Conservation (phyloP, 176 grass and related monocot species). For the Rhynchospora pubera region DNA sequence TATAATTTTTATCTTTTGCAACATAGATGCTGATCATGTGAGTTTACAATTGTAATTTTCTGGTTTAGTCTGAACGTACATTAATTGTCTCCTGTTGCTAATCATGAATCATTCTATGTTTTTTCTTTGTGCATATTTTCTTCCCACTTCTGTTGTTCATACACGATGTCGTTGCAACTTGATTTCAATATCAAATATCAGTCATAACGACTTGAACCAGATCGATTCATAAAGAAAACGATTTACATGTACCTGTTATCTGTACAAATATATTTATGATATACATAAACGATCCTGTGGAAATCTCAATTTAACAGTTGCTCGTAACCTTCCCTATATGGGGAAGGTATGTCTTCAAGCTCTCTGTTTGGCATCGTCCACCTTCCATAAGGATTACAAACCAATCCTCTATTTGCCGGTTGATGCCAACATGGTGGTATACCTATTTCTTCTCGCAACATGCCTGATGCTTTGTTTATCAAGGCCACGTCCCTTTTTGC, state of each 20-base stretch:
- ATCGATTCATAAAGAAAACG: background rate
- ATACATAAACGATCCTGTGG: background rate
- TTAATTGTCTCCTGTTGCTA: background rate
- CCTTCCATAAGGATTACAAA: slow-evolving; percentile 28
- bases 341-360: slow-evolving; percentile 23
- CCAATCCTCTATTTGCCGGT: slow-evolving; percentile 1
- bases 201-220: background rate
- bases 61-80: background rate
- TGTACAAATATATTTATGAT: background rate
- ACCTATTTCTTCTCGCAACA: slow-evolving; percentile 30
- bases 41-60: background rate
- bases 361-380: slow-evolving; percentile 29
- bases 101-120: background rate
- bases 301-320: background rate
- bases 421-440: slow-evolving; percentile 6
- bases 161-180: background rate
- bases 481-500: slow-evolving; percentile 32
- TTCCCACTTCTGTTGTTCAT: background rate
- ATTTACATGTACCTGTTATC: background rate
- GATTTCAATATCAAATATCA: background rate
- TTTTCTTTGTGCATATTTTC: no score
- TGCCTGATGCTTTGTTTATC: slow-evolving; percentile 35
- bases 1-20: background rate
- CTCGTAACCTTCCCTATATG: slow-evolving; percentile 1
- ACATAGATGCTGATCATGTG: background rate